These are phyloP conservation scores for Isatis lusitanica DNA, from an alignment of 441 rosid species.

Conservation along the genomic window DNA sequence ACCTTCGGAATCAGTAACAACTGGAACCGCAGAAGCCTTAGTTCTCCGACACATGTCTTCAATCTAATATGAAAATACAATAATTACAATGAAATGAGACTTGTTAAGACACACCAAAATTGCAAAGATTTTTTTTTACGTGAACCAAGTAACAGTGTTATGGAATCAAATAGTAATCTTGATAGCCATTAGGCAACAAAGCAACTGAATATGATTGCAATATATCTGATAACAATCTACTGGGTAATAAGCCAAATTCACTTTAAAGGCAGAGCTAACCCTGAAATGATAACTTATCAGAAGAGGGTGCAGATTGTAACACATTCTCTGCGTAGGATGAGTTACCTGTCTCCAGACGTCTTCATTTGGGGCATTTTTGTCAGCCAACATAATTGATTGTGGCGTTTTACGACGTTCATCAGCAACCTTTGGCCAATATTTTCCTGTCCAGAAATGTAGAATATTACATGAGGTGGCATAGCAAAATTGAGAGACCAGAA, in stretches of 20 bases:
- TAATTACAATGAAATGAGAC: conserved; percentile 5
- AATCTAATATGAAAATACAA: conserved; percentile 50
- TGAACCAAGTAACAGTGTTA: not conserved
- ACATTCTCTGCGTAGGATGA: conserved; percentile 10
- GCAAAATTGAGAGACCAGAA: conserved; percentile 1
- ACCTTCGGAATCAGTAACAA: conserved; percentile 94
- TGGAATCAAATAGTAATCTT: not conserved
- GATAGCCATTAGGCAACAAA: not conserved
- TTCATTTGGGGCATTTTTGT: conserved; percentile 99
- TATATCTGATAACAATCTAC: not conserved
- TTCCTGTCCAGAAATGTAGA: conserved; percentile 47
- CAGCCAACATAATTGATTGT: conserved; percentile 86
- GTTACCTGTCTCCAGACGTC: conserved; percentile 98
- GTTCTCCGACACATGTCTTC: conserved; percentile 83
- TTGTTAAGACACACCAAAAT: conserved; percentile 8
- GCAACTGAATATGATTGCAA: not conserved
- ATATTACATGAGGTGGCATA: conserved; percentile 20
- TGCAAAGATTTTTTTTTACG: not conserved
- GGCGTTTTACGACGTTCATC: conserved; percentile 76
- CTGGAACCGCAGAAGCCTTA: conserved; percentile 82
- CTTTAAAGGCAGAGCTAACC: not conserved
- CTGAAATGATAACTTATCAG: not conserved
- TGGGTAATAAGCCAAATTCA: conserved; percentile 4
- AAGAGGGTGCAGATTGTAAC: not conserved
- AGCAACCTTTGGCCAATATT: conserved; percentile 86